phyloP scores from a whole-genome alignment of 2,329 filamentous ascomycete genomes.

The Lecanicillium sp. region DNA sequence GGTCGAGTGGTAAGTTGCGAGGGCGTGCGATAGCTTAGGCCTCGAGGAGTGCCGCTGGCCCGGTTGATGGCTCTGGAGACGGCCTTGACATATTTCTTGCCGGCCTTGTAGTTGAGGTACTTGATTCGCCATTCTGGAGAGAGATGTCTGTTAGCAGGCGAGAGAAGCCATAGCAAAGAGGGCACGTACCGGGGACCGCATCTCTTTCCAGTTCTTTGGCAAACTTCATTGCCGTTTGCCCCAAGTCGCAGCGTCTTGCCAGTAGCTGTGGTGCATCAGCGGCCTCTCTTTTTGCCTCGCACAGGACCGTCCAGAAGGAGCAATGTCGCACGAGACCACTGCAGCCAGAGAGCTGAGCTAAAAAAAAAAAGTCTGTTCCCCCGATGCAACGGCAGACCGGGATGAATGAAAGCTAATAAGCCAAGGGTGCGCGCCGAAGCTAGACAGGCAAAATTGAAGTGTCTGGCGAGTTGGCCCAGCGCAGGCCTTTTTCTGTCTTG shows the following conservation, averaged over 20 bases:
- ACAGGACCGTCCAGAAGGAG: slow-evolving; percentile 5
- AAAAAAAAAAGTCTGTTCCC: too few relatives aligned
- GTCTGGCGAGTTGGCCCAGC: too few relatives aligned
- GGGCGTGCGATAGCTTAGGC: slow-evolving; percentile 23
- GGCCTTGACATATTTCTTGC: slow-evolving; percentile 89
- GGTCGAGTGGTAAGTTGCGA: slow-evolving; percentile 16
- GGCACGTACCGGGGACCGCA: slow-evolving; percentile 63
- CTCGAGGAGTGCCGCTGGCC: slow-evolving; percentile 43
- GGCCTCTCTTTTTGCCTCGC: too few relatives aligned
- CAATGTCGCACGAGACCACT: slow-evolving; percentile 7
- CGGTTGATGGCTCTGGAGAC: slow-evolving; percentile 64
- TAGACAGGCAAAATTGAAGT: too few relatives aligned
- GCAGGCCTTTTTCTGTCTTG: too few relatives aligned
- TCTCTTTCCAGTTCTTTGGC: slow-evolving; percentile 77
- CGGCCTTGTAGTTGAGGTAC: slow-evolving; percentile 91
- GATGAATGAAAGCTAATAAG: too few relatives aligned
- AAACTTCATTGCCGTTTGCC: slow-evolving; percentile 46
- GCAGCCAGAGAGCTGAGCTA: not conserved
- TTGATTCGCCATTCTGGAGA: slow-evolving; percentile 76
- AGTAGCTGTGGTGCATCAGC: not conserved
- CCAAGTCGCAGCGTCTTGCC: too few relatives aligned
- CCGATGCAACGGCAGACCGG: not conserved
- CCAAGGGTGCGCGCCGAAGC: too few relatives aligned
- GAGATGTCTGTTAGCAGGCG: slow-evolving; percentile 2
- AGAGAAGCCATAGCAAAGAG: not conserved